Percentiles rank a stretch among this genome's conserved stretches.
Conservation (phyloP, 1,284 basidiomycete species). For the Ustilago vetiveriae region DNA sequence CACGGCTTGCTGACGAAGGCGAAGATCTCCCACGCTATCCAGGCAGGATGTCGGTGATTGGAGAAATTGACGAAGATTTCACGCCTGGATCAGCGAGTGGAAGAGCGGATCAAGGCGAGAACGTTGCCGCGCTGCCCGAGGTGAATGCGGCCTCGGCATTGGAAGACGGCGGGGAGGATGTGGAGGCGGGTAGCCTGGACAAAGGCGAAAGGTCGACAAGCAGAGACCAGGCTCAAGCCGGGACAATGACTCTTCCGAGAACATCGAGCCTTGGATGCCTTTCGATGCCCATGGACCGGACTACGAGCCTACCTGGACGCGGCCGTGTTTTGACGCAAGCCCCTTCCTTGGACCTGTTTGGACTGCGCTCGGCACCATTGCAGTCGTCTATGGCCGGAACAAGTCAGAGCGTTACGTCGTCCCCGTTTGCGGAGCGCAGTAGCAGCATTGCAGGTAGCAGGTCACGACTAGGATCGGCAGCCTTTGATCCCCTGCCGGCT, state of each 20-base stretch:
- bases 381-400: slow-evolving; percentile 6
- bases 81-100: neutral
- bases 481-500: slow-evolving; percentile 28
- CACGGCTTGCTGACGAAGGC: slow-evolving; percentile 63
- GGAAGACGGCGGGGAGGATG: neutral
- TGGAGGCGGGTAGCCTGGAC: neutral
- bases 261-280: slow-evolving; percentile 4
- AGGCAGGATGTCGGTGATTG: slow-evolving; percentile 48
- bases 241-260: slow-evolving; percentile 3
- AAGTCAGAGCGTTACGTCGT: slow-evolving; percentile 4
- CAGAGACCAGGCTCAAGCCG: neutral
- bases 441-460: neutral
- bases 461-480: slow-evolving; percentile 26
- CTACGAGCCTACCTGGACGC: slow-evolving; percentile 32
- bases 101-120: neutral
- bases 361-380: slow-evolving; percentile 12
- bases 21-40: slow-evolving; percentile 65
- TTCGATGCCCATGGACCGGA: slow-evolving; percentile 34
- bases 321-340: slow-evolving; percentile 18
- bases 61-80: slow-evolving; percentile 40
- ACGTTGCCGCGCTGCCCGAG: neutral
- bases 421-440: slow-evolving; percentile 2
- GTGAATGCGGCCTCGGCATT: neutral
- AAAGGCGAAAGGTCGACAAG: neutral
- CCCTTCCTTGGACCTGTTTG: slow-evolving; percentile 11